phyloP scores from a whole-genome alignment of 1,139 yeast genomes.

The Magnusiomyces suaveolens region DNA sequence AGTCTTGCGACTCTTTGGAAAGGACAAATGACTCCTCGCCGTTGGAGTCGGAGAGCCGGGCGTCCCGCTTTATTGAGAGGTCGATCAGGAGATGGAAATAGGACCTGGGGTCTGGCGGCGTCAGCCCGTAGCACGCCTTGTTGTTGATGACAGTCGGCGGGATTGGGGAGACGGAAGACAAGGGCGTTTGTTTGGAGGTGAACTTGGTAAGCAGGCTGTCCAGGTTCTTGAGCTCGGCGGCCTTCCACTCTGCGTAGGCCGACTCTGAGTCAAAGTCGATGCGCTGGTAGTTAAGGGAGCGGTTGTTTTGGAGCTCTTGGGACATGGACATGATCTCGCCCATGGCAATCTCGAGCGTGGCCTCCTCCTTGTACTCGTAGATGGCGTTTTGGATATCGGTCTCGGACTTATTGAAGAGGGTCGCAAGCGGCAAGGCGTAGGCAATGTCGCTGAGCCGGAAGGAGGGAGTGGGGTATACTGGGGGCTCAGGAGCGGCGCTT shows the following conservation, averaged over 20 bases:
- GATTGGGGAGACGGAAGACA: conserved; percentile 5
- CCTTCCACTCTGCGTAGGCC: conserved; percentile 47
- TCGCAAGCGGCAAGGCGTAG: conserved; percentile 20
- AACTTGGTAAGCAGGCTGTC: conserved; percentile 30
- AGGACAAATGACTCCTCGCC: conserved; percentile 21
- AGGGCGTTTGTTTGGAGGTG: conserved; percentile 7
- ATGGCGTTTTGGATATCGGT: conserved; percentile 26
- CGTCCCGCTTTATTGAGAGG: conserved; percentile 30
- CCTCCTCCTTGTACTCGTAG: conserved; percentile 30
- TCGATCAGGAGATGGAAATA: conserved; percentile 33
- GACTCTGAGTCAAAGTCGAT: conserved; percentile 37
- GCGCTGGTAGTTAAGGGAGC: conserved; percentile 32
- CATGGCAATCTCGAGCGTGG: conserved; percentile 39
- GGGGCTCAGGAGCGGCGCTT: conserved; percentile 6
- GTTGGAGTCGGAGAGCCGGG: conserved; percentile 21
- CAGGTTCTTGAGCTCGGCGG: conserved; percentile 36
- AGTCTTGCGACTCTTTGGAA: conserved; percentile 36
- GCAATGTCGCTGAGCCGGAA: conserved; percentile 26
- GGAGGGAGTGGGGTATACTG: conserved; percentile 24
- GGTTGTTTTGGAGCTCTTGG: conserved; percentile 37
- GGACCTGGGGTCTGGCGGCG: conserved; percentile 32
- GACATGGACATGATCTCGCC: conserved; percentile 39
- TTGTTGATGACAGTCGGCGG: conserved; percentile 10
- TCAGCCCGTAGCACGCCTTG: conserved; percentile 15
- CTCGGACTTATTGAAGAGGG: conserved; percentile 21